These are phyloP conservation scores for Rugonectria rugulosa DNA, from an alignment of 2,329 filamentous ascomycete species.

Conservation along the genomic window DNA sequence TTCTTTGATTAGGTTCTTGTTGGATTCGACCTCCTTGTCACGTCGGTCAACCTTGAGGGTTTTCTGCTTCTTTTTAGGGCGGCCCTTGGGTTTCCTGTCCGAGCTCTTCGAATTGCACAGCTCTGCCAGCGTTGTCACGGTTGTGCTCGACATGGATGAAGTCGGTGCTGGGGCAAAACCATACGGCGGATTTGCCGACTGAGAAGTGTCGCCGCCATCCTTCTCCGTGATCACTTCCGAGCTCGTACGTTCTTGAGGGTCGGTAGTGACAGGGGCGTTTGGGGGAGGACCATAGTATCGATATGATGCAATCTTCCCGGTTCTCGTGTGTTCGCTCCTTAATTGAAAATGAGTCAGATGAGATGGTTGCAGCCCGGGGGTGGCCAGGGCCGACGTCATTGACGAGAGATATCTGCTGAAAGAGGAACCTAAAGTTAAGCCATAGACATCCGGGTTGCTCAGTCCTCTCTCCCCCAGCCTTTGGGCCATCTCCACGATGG, in stretches of 20 bases:
- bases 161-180: slow-evolving; percentile 25
- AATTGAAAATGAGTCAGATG: slow-evolving; percentile 46
- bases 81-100: slow-evolving; percentile 38
- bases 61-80: slow-evolving; percentile 24
- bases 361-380: slow-evolving; percentile 42
- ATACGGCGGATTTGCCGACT: slow-evolving; percentile 18
- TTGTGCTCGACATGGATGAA: slow-evolving; percentile 7
- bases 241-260: not conserved
- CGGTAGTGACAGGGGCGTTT: not conserved
- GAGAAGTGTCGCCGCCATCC: not conserved
- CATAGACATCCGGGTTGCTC: slow-evolving; percentile 49
- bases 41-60: not conserved
- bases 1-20: not conserved
- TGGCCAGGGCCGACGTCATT: slow-evolving; percentile 46
- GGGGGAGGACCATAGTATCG: slow-evolving; percentile 40
- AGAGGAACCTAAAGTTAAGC: slow-evolving; percentile 45
- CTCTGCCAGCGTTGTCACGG: slow-evolving; percentile 31
- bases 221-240: not conserved
- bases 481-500: slow-evolving; percentile 42
- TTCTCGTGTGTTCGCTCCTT: slow-evolving; percentile 45
- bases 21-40: not conserved
- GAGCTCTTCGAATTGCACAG: slow-evolving; percentile 38
- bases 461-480: slow-evolving; percentile 40
- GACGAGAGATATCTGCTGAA: slow-evolving; percentile 49
- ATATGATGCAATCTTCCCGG: slow-evolving; percentile 48